Percentiles rank a stretch among this genome's conserved stretches.
Evolutionary conservation across 1,284 basidiomycete genomes (phyloP).

Genomic region (Cerioporus squamosus): DNA sequence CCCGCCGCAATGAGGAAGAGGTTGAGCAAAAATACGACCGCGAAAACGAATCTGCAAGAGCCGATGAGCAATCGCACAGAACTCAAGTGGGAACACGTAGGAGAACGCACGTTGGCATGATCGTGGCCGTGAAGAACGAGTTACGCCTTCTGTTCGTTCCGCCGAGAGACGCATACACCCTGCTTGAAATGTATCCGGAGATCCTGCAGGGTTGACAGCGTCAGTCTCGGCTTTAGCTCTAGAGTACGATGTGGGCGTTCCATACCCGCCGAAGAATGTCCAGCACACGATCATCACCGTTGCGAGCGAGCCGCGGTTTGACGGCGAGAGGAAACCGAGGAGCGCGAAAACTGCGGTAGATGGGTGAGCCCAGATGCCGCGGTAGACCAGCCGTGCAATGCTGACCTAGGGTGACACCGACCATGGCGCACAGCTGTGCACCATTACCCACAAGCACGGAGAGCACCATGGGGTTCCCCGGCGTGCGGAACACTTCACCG

Average conservation of each 20-base stretch:
- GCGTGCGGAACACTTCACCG: conserved; percentile 94
- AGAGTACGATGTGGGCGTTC: neutral
- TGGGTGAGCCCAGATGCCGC: neutral
- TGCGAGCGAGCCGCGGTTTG: conserved; percentile 92
- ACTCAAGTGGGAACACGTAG: neutral
- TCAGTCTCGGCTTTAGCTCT: neutral
- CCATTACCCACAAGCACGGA: conserved; percentile 92
- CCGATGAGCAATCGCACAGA: conserved; percentile 1
- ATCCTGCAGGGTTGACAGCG: conserved; percentile 50
- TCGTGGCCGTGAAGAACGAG: conserved; percentile 85
- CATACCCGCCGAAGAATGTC: conserved; percentile 88
- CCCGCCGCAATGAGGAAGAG: conserved; percentile 85
- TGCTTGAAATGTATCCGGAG: conserved; percentile 88
- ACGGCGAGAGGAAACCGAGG: conserved; percentile 96
- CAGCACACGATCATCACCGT: conserved; percentile 97
- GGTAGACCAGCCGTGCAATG: neutral
- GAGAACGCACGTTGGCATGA: conserved; percentile 81
- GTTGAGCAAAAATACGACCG: conserved; percentile 84
- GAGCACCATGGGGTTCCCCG: conserved; percentile 78
- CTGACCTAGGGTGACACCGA: conserved; percentile 82
- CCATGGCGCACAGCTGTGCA: conserved; percentile 89
- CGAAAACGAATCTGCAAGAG: conserved; percentile 70
- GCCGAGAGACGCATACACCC: conserved; percentile 84
- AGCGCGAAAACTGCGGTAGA: conserved; percentile 80
- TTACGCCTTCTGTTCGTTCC: conserved; percentile 84